Evolutionary conservation across 345 rosid species (phyloP).

Genomic region (Moricandia moricandioides): DNA sequence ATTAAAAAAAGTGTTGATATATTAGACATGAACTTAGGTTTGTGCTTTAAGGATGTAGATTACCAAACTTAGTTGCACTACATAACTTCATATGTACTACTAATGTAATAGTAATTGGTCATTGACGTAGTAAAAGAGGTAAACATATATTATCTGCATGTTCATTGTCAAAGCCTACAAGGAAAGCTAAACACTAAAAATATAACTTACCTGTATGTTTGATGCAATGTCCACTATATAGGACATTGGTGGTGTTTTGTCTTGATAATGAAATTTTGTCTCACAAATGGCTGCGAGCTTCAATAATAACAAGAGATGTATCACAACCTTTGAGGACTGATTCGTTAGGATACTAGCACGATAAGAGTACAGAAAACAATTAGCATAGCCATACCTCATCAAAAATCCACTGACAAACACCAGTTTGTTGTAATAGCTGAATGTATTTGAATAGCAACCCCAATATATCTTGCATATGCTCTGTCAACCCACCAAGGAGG

Average conservation of each 20-base stretch:
- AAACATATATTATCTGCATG: background rate
- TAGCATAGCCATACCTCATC: conserved; percentile 67
- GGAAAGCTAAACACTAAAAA: background rate
- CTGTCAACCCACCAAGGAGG: conserved; percentile 43
- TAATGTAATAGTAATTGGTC: background rate
- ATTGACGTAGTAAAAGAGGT: conserved; percentile 7
- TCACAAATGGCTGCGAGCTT: conserved; percentile 87
- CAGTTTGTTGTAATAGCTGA: conserved; percentile 67
- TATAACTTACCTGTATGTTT: conserved; percentile 58
- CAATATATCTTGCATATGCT: conserved; percentile 73
- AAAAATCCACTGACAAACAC: conserved; percentile 89
- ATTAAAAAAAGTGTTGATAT: background rate
- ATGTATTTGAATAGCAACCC: conserved; percentile 86
- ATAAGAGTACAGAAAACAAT: background rate
- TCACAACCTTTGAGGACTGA: conserved; percentile 24
- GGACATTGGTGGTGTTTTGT: conserved; percentile 63
- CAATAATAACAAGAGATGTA: conserved; percentile 38
- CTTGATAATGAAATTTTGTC: conserved; percentile 82
- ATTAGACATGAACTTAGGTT: background rate
- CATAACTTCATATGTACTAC: background rate
- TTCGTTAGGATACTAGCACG: background rate
- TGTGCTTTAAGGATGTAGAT: background rate
- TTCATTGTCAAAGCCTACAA: background rate
- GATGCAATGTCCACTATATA: conserved; percentile 55
- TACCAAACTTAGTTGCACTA: conserved; percentile 1